phyloP scores from a whole-genome alignment of 2,329 filamentous ascomycete genomes.

The Fusarium sp. region DNA sequence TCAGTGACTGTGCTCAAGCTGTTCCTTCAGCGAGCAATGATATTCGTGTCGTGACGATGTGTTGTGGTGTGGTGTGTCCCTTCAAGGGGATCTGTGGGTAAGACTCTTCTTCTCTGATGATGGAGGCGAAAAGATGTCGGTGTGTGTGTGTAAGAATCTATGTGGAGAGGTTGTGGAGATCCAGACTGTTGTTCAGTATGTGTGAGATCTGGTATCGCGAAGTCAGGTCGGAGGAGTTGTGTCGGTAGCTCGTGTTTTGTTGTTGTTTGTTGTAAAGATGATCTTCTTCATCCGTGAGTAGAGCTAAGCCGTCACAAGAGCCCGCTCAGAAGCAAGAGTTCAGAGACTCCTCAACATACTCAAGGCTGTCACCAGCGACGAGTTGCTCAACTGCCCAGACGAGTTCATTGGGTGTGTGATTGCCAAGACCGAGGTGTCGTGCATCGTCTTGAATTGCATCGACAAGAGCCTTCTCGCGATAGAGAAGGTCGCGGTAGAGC shows the following conservation, averaged over 20 bases:
- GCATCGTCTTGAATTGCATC: background rate
- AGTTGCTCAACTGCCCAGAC: constrained; percentile 9
- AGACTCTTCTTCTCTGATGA: background rate
- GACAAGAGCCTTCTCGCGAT: constrained; percentile 14
- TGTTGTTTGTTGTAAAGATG: background rate
- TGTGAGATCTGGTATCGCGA: background rate
- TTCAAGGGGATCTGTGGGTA: background rate
- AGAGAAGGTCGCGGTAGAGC: background rate
- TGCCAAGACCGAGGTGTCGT: constrained; percentile 9
- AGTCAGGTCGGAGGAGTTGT: background rate
- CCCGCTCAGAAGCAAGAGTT: background rate
- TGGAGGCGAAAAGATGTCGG: background rate
- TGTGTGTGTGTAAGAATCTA: background rate
- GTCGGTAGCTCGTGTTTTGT: background rate
- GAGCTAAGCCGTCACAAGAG: background rate
- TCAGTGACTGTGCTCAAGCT: background rate
- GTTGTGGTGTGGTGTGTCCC: background rate
- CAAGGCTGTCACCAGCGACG: background rate
- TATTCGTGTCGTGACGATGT: background rate
- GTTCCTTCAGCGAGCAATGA: background rate
- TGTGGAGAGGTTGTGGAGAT: background rate
- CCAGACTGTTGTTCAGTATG: background rate
- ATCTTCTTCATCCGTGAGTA: background rate
- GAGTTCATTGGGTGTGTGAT: constrained; percentile 5
- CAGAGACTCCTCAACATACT: background rate